Base-by-base conservation (phyloP, 805 yeast genomes). In the Candida golubevii region DNA sequence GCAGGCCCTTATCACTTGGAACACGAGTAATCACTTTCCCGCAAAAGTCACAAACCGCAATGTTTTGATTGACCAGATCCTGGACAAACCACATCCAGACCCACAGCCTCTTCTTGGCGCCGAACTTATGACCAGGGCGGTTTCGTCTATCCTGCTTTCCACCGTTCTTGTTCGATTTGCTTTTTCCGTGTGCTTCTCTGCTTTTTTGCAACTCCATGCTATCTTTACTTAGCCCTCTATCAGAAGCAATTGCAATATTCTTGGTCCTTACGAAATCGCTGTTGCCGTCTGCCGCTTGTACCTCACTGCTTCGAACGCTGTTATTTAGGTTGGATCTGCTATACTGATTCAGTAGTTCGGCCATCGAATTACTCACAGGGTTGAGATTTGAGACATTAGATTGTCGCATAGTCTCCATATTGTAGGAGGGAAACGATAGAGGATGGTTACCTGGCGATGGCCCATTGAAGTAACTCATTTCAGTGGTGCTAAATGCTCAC, bases 61-160 rank as follows among this genome's bases (percentile, higher is more conserved):
- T 48, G 44, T 77, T 75, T 39, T 74, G 67, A 50, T 79, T 75
- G 14, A 49, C 49, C 13, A 57, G 55, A 54, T 77, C 81, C 53
- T 79, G 83, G 11, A 66, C 66, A 53, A 78, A 79, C 83, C 83
- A 79, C 15, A 71, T 60, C 83, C 83, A 79, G 11, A 78, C 82
- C 83, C 83, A 79, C 29, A 80, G 76, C 51, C 71, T 74, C 67
- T 78, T 78, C 54, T 77, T 78, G 13, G 83, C 83, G 13, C 83
- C 83, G 47, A 76, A 77, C 51, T 71, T 74, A 50, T 74, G 79
- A 7, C 81, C 81, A 1, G 80, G 80, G 41, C 75, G 65, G 54
- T 75, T 75, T 15, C 61, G 62, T 18, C 72, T 61, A 39, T 62
- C 69, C 35, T 57, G 56, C 46, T 61, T 63, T 6, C 14, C 28